phyloP scores from a whole-genome alignment of 2,329 filamentous ascomycete genomes.

The Hypoxylon sp. region DNA sequence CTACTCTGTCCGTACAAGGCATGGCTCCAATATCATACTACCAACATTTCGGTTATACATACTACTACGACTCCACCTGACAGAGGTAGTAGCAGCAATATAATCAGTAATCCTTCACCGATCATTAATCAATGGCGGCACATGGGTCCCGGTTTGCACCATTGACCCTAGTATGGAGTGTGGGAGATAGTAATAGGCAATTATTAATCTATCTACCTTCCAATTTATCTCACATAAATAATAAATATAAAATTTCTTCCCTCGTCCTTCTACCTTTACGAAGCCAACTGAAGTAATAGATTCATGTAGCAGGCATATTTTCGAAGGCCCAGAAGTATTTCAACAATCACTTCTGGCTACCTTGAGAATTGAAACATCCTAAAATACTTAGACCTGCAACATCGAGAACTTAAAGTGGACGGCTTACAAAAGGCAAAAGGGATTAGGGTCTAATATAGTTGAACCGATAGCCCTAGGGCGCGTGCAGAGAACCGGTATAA shows the following conservation, averaged over 20 bases:
- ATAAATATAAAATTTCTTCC: background rate
- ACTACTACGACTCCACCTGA: slow-evolving; percentile 17
- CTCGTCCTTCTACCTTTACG: background rate
- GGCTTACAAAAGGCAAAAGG: background rate
- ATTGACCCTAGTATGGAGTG: slow-evolving; percentile 10
- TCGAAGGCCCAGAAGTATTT: background rate
- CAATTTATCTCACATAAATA: slow-evolving; percentile 3
- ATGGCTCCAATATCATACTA: slow-evolving; percentile 13
- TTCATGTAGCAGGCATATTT: background rate
- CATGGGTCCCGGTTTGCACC: slow-evolving; percentile 14
- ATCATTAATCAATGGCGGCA: slow-evolving; percentile 33
- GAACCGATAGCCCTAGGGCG: background rate
- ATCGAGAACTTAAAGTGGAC: background rate
- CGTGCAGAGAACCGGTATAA: slow-evolving; percentile 16
- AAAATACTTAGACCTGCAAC: background rate
- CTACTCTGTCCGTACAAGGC: background rate
- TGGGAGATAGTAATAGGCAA: slow-evolving; percentile 14
- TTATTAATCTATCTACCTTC: slow-evolving; percentile 24
- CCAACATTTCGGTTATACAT: slow-evolving; percentile 20
- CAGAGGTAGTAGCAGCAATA: slow-evolving; percentile 1
- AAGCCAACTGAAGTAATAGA: slow-evolving; percentile 1
- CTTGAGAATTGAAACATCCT: background rate
- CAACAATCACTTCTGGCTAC: background rate
- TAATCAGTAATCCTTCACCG: slow-evolving; percentile 16
- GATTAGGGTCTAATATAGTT: background rate